Evolutionary conservation across 768 basidiomycete genomes (phyloP).

Genomic region (Kwoniella newhampshirensis): DNA sequence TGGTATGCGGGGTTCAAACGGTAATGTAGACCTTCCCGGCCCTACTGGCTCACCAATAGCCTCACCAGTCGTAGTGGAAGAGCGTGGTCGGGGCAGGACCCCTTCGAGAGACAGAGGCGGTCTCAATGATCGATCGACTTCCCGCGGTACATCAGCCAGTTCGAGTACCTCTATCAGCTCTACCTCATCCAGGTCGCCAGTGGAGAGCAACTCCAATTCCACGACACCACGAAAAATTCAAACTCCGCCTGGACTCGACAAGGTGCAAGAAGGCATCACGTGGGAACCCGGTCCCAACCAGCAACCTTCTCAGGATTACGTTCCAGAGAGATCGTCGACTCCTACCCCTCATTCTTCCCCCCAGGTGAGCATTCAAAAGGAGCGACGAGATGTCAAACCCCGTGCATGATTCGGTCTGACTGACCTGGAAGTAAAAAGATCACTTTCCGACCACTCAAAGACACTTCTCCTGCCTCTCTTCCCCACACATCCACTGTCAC

Average conservation of each 20-base stretch:
- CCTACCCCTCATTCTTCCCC: constrained; percentile 53
- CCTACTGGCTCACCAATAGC: constrained; percentile 28
- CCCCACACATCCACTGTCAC: constrained; percentile 42
- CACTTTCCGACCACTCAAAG: constrained; percentile 45
- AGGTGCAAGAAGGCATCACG: constrained; percentile 22
- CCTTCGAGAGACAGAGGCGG: constrained; percentile 21
- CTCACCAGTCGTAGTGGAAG: constrained; percentile 18
- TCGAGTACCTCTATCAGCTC: constrained; percentile 24
- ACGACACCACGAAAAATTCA: constrained; percentile 6
- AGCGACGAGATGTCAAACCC: neutral
- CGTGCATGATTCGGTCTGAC: constrained; percentile 27
- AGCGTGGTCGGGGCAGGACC: constrained; percentile 15
- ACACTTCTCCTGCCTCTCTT: constrained; percentile 52
- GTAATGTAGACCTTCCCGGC: constrained; percentile 12
- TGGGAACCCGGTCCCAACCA: constrained; percentile 13
- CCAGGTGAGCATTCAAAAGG: constrained; percentile 37
- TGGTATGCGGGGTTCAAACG: constrained; percentile 36
- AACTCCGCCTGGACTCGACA: constrained; percentile 22
- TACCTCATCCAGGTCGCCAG: constrained; percentile 24
- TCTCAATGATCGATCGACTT: constrained; percentile 30
- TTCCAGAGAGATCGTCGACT: constrained; percentile 34
- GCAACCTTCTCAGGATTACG: constrained; percentile 16
- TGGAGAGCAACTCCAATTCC: constrained; percentile 1
- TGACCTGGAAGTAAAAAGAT: constrained; percentile 40
- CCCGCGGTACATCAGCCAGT: constrained; percentile 31